Base-by-base conservation (phyloP, 2,329 filamentous ascomycete species). In the Penicillium sp. region DNA sequence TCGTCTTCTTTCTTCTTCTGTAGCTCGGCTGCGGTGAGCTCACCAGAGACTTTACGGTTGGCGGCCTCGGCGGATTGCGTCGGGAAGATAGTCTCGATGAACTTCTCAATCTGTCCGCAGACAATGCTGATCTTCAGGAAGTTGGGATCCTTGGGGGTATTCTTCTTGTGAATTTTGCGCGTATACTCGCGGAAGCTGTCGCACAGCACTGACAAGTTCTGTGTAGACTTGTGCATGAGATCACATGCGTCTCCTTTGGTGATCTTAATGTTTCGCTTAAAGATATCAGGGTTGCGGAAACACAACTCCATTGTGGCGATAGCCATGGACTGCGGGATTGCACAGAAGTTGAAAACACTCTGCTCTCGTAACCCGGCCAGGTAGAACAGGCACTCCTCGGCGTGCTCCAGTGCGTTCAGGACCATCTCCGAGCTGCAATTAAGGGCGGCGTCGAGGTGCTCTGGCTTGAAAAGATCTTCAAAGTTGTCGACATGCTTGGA, bases 331-430 rank as follows among this genome's bases (percentile, higher is more conserved):
- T 99, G 94, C 2, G 94, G 94, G 63, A 99, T 99, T 56, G 93
- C 93, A 48, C 92, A 92, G 75, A 99, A 99, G 83, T 99, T 99
- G 86, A 99, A 99, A 27, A 96, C 91, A 72, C 91, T 96, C 79
- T 99, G 94, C 72, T 99, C 94, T 65, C 89, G 88, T 63, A 99
- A 86, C 47, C 90, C 94, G 6, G 93, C 93, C 80, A 99, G 91
- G 79, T 97, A 99, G 81, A 93, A 97, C n/a, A 99, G 78, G 73
- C 93, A 97, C 71, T 97, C 92, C 63, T 97, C 92, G 5, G 85
- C 89, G 66, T 96, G 90, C 70, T 87, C 86, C 43, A 99, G 82
- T 6, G 93, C 91, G 68, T 94, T 91, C 58, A 97, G 82, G 7
- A 97, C 87, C 93, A 99, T 96, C 71, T 97, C 91, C 1, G 93